Base-by-base conservation (phyloP, 495 filamentous ascomycete species). In the Penicillium ochrochloron region DNA sequence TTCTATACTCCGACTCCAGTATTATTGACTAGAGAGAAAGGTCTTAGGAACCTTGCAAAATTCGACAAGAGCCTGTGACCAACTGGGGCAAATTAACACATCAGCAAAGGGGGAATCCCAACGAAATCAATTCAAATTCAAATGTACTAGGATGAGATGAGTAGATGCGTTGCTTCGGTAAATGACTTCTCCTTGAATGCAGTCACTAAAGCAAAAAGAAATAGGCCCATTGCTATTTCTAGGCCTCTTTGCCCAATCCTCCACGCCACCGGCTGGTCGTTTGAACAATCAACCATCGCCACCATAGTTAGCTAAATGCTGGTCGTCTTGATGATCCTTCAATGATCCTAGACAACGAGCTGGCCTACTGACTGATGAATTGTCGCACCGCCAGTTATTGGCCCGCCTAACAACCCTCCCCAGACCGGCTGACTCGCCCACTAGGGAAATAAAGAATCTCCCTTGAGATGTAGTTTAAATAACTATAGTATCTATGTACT, bases 281-380 rank as follows among this genome's bases (percentile, higher is more conserved):
- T 68, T 59, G 55, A 52, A 59, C 66, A 68, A 58, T 31, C 5
- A 56, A 56, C 50, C 15, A 62, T 66, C 11, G 59, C 59, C 66
- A 66, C 63, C 59, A 27, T 29, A 52, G 25, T 10, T 17, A 15
- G 8, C 17, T n/a, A 5, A 23, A 5, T 50, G 27, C 27, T 52
- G 48, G 27, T 27, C 23, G 27, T 27, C 23, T 5, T 50, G 21
- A 29, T 29, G 23, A 50, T 27, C 23, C 48, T 12, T 15, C 23
- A 25, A 21, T 58, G 35, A 42, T 44, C 56, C 56, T 33, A 17
- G 51, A 42, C 62, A 52, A 54, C n/a, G n/a, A 61, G 15, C 53
- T 37, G 31, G 41, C 59, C 65, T 59, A 71, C 69, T 71, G 70
- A 71, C 68, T 60, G 71, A 71, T 73, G 69, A 71, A 68, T 51